These are phyloP conservation scores for Pleodorina starrii DNA, from an alignment of 139 green algal genomes.

Conservation along the genomic window DNA sequence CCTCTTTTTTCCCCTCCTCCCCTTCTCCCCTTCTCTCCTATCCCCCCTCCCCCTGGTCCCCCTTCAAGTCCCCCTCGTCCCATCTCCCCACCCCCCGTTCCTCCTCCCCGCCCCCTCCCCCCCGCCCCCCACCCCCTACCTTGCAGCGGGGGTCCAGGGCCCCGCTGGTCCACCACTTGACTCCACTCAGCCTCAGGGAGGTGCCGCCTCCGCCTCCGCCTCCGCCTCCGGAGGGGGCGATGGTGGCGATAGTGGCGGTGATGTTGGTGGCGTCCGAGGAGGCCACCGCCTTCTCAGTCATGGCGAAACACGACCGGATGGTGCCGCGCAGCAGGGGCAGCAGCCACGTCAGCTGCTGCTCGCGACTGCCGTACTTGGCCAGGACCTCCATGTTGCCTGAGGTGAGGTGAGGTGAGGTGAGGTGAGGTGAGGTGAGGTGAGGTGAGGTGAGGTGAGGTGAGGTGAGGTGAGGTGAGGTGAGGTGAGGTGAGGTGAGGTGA, in stretches of 20 bases:
- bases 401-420: background rate
- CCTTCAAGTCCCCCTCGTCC: background rate
- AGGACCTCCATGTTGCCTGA: slow-evolving; percentile 98
- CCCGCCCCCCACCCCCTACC: background rate
- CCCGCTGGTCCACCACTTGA: slow-evolving; percentile 98
- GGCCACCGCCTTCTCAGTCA: slow-evolving; percentile 98
- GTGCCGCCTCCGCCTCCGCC: too few relatives aligned
- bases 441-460: background rate
- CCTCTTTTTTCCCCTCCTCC: too few relatives aligned
- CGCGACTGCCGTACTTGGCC: slow-evolving; percentile 84
- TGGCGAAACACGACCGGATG: slow-evolving; percentile 96
- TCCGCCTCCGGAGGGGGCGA: too few relatives aligned
- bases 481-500: background rate
- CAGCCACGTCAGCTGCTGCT: slow-evolving; percentile 94
- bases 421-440: background rate
- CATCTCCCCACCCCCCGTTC: background rate
- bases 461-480: background rate
- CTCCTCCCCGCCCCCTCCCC: background rate
- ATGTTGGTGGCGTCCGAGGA: slow-evolving; percentile 99
- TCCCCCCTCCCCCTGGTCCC: background rate
- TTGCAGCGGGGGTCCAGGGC: slow-evolving; percentile 87
- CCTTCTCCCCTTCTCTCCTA: too few relatives aligned
- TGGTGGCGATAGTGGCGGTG: slow-evolving; percentile 53
- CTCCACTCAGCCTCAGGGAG: slow-evolving; percentile 79
- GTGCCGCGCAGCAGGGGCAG: slow-evolving; percentile 92